A percentile compares a stretch with the other conserved stretches of the same genome.
Evolutionary conservation across 805 yeast genomes (phyloP).

Genomic region (Phaffomyces opuntiae): DNA sequence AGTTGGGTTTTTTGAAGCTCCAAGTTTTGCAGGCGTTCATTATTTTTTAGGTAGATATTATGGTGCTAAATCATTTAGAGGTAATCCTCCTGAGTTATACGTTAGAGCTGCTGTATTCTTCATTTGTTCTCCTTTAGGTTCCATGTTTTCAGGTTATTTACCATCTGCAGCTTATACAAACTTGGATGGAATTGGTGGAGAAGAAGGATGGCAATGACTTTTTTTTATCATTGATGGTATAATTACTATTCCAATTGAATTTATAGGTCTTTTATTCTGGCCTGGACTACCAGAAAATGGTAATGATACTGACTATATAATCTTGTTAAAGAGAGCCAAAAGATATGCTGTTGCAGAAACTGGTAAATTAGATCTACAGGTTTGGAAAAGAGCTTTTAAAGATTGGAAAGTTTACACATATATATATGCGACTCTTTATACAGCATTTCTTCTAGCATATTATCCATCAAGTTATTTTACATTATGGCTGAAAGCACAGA

Average conservation of each 20-base stretch:
- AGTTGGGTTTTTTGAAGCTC: constrained; percentile 12
- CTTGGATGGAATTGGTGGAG: constrained; percentile 36
- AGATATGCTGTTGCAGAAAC: constrained; percentile 4
- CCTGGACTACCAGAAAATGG: constrained; percentile 1
- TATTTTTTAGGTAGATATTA: constrained; percentile 1
- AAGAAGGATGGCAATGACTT: constrained; percentile 60
- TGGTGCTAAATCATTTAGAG: background rate
- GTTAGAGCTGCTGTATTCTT: constrained; percentile 16
- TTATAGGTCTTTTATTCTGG: background rate
- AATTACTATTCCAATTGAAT: constrained; percentile 3
- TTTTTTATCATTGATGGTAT: constrained; percentile 31
- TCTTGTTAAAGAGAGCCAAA: background rate
- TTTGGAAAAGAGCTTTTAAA: constrained; percentile 2
- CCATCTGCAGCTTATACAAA: constrained; percentile 4
- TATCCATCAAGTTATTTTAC: constrained; percentile 3
- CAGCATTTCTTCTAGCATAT: background rate
- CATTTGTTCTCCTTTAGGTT: background rate
- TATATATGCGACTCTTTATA: background rate
- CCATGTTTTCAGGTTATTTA: constrained; percentile 2
- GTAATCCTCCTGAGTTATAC: constrained; percentile 2
- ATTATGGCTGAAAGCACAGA: constrained; percentile 4
- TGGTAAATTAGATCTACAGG: background rate
- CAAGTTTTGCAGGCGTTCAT: constrained; percentile 2
- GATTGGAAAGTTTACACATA: constrained; percentile 1
- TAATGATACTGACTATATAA: background rate